Evolutionary conservation across 2,329 filamentous ascomycete species (phyloP).

Genomic region (Fusarium irregulare): DNA sequence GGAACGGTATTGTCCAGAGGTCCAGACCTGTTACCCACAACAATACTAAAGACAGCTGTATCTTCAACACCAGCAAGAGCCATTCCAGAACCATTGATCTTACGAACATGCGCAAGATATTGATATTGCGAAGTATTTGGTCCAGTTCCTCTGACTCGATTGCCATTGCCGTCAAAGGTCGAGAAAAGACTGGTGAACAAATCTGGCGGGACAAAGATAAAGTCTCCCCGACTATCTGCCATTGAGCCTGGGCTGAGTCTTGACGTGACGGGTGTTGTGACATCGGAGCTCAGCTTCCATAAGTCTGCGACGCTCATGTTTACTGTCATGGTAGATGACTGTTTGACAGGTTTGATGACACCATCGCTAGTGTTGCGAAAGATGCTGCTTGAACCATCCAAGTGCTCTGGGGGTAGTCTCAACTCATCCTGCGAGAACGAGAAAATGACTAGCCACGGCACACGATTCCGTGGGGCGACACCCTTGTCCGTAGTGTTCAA

Average conservation of each 20-base stretch:
- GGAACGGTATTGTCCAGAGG: conserved; percentile 44
- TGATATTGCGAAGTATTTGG: conserved; percentile 43
- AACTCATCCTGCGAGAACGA: conserved; percentile 52
- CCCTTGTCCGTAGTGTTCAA: not conserved
- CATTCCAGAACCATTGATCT: conserved; percentile 55
- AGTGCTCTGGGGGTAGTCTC: conserved; percentile 30
- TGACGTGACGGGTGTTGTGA: not conserved
- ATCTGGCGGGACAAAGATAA: conserved; percentile 47
- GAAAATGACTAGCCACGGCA: conserved; percentile 56
- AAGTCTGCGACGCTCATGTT: conserved; percentile 24
- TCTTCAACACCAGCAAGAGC: conserved; percentile 51
- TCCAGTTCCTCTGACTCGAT: not conserved
- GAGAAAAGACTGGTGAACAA: conserved; percentile 47
- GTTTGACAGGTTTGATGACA: not conserved
- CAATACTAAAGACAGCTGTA: conserved; percentile 46
- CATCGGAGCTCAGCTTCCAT: not conserved
- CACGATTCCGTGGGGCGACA: conserved; percentile 31
- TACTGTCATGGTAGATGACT: conserved; percentile 15
- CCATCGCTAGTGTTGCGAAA: not conserved
- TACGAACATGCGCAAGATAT: conserved; percentile 55
- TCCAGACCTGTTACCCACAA: conserved; percentile 52
- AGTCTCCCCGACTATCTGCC: conserved; percentile 24
- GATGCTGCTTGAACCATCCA: conserved; percentile 17
- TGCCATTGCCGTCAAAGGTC: not conserved
- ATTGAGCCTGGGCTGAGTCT: not conserved